Evolutionary conservation across 2,329 filamentous ascomycete genomes (phyloP).

Genomic region (Aspergillus nomiae): DNA sequence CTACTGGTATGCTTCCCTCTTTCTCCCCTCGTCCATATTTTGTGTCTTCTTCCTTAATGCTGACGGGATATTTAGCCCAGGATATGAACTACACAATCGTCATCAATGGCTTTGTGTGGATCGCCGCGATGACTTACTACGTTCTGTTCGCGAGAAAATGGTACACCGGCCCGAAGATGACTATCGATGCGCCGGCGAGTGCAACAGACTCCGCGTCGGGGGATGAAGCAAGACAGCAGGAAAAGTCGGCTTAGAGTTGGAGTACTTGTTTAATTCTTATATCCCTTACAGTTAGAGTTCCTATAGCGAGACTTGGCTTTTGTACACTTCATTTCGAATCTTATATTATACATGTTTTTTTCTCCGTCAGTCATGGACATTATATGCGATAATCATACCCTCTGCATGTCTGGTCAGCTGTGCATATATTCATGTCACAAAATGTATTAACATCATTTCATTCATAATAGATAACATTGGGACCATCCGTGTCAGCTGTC

Average conservation of each 20-base stretch:
- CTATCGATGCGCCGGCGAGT: constrained; percentile 40
- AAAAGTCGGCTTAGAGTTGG: neutral
- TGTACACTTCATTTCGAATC: neutral
- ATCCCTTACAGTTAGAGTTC: neutral
- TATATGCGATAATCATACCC: too few species aligned
- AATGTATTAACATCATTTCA: too few species aligned
- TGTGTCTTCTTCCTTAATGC: neutral
- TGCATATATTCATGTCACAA: too few species aligned
- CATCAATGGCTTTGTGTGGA: constrained; percentile 62
- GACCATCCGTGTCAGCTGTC: neutral
- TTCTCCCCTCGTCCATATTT: constrained; percentile 4
- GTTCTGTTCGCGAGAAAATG: constrained; percentile 60
- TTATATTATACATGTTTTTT: neutral
- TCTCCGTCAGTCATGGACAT: neutral
- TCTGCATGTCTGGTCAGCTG: too few species aligned
- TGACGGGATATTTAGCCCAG: constrained; percentile 31
- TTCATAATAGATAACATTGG: neutral
- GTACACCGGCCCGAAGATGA: constrained; percentile 63
- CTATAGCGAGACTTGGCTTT: neutral
- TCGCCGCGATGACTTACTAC: constrained; percentile 59
- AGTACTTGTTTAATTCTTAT: neutral
- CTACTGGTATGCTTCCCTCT: constrained; percentile 40
- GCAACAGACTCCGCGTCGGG: neutral
- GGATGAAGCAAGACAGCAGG: neutral
- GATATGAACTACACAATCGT: constrained; percentile 67